phyloP scores from a whole-genome alignment of 331 rosid genomes.

The Arachis monticola region DNA sequence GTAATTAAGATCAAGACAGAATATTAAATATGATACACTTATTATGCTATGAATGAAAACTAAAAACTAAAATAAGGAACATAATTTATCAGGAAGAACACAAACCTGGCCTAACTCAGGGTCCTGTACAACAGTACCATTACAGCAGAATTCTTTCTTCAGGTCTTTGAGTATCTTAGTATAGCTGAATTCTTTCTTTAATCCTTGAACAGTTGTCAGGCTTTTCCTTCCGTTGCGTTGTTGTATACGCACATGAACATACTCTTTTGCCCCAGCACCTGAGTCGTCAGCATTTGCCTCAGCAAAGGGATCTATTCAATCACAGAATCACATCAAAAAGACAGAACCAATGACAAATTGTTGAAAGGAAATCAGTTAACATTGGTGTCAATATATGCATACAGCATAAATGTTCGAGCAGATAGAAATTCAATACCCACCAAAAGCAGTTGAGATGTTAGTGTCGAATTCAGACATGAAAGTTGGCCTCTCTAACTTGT shows the following conservation, averaged over 20 bases:
- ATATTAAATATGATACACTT: too few relatives aligned
- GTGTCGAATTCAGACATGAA: constrained; percentile 88
- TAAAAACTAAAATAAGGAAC: not conserved
- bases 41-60: too few relatives aligned
- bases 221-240: constrained; percentile 94
- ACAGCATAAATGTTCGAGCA: not conserved
- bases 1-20: too few relatives aligned
- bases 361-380: not conserved
- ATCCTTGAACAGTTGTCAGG: constrained; percentile 89
- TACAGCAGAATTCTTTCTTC: constrained; percentile 92
- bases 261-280: constrained; percentile 90
- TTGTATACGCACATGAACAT: constrained; percentile 88
- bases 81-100: constrained; percentile 21
- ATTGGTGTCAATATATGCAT: not conserved
- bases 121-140: constrained; percentile 94
- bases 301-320: constrained; percentile 83
- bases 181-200: constrained; percentile 88
- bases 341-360: constrained; percentile 6
- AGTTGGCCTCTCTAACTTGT: constrained; percentile 49
- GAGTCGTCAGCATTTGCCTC: constrained; percentile 99
- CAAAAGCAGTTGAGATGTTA: constrained; percentile 69
- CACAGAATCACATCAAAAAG: constrained; percentile 29
- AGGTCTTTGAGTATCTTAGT: constrained; percentile 87
- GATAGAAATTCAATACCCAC: constrained; percentile 43
- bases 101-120: constrained; percentile 94